These are phyloP conservation scores for Avicennia marina DNA, from an alignment of 257 asterid genomes.

Conservation along the genomic window DNA sequence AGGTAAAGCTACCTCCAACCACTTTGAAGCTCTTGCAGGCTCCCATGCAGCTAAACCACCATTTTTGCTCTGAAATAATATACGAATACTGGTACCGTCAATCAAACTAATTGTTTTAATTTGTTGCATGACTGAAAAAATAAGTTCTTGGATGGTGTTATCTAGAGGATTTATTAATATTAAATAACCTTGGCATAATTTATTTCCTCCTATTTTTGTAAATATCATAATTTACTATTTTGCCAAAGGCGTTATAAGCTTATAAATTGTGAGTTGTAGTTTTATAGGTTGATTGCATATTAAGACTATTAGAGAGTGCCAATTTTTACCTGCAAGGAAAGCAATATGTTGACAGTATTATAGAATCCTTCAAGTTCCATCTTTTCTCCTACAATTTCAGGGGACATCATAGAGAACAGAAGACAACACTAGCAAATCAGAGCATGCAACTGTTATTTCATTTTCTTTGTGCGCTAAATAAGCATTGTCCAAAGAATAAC, in stretches of 20 bases:
- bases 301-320: too few species aligned
- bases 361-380: constrained; percentile 58
- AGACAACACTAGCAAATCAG: constrained; percentile 59
- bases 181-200: too few species aligned
- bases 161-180: too few species aligned
- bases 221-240: too few species aligned
- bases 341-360: constrained; percentile 69
- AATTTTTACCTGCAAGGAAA: constrained; percentile 62
- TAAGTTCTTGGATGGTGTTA: too few species aligned
- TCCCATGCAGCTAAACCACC: constrained; percentile 97
- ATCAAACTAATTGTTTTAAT: too few species aligned
- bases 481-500: background rate
- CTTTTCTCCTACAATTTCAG: constrained; percentile 65
- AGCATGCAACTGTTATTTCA: background rate
- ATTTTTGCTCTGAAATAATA: constrained; percentile 63
- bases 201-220: too few species aligned
- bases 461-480: background rate
- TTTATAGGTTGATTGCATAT: too few species aligned
- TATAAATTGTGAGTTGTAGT: too few species aligned
- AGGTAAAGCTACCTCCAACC: constrained; percentile 62
- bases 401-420: constrained; percentile 70
- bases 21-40: constrained; percentile 80
- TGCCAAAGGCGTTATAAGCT: too few species aligned
- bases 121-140: too few species aligned
- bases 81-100: background rate